Evolutionary conservation across 2,329 filamentous ascomycete species (phyloP), one percentile per base, ranked within the genome.

Genomic region (Epichloe sp.): DNA sequence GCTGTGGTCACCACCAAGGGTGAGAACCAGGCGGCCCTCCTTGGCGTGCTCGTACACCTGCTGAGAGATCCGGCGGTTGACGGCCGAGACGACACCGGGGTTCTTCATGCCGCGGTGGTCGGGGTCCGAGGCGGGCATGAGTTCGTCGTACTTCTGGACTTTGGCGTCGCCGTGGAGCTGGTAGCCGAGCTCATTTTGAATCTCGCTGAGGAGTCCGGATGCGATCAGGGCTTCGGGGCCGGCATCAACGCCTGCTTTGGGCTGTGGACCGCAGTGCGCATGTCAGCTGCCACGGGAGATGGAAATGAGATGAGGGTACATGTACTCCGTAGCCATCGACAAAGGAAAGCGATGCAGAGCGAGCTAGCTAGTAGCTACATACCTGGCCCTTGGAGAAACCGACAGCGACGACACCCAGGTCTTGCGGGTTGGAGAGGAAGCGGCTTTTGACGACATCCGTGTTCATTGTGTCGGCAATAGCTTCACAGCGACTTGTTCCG

Each of bases 321-420:
- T 31, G 26, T 31, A 31, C 26, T 31, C 26, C 7, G 26, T 10
- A 31, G 26, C 26, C 26, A 31, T 31, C 26, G 26, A 31, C 26
- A 31, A 31, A 14, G 41, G 38, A 11, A 23, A 15, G 37, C n/a
- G 26, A 41, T 41, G 38, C 38, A 41, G 15, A 41, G 15, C 7
- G 15, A 41, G 38, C 38, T 11, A 31, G 38, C 38, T 11, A 41
- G 15, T 19, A 10, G 38, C 21, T 43, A 62, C 75, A 60, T 81
- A 93, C 89, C 81, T 96, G 93, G 52, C 93, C 93, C 58, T 91
- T 91, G 50, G 89, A 95, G 75, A 97, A 98, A 56, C 91, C 91
- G 38, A 97, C 93, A 47, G 91, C 89, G 38, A 97, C 88, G 52
- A 98, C 79, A 55, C 91, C 93, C 57, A 98, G 77, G 63, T 97